phyloP scores from a whole-genome alignment of 164 flowering plant species.

The Annona squamosa region DNA sequence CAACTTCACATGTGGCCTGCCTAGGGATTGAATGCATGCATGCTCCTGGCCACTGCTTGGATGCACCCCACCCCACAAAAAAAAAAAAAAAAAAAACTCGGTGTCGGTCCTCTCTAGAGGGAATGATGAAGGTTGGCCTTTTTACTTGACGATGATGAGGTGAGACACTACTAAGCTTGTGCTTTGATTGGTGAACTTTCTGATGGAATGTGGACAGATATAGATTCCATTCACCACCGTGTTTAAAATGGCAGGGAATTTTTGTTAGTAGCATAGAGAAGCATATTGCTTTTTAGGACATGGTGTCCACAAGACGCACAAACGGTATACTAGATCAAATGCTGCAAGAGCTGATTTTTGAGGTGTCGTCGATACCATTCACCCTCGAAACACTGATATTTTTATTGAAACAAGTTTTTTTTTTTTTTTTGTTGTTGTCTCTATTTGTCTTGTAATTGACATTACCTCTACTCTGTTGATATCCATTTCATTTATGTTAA shows the following conservation, averaged over 20 bases:
- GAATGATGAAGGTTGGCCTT: neutral
- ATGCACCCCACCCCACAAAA: too few species aligned
- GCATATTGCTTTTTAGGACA: neutral
- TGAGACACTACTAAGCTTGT: neutral
- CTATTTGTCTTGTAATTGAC: too few species aligned
- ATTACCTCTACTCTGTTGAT: too few species aligned
- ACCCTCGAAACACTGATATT: too few species aligned
- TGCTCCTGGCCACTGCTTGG: too few species aligned
- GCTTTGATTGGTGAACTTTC: neutral
- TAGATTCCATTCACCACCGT: neutral
- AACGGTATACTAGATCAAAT: too few species aligned
- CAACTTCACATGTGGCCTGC: neutral
- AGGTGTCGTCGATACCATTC: too few species aligned
- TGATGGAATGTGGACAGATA: neutral
- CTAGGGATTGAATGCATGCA: too few species aligned
- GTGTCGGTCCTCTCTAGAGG: neutral
- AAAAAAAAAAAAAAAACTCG: neutral
- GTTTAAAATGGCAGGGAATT: neutral
- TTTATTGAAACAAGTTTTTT: too few species aligned
- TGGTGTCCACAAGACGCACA: neutral
- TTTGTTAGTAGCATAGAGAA: neutral
- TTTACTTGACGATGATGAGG: neutral
- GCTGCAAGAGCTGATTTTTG: too few species aligned
- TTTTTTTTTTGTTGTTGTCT: too few species aligned
- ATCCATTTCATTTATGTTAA: too few species aligned